Evolutionary conservation across 1,284 basidiomycete species (phyloP), one percentile per base, ranked within the genome.

Genomic region (Trametes versicolor): DNA sequence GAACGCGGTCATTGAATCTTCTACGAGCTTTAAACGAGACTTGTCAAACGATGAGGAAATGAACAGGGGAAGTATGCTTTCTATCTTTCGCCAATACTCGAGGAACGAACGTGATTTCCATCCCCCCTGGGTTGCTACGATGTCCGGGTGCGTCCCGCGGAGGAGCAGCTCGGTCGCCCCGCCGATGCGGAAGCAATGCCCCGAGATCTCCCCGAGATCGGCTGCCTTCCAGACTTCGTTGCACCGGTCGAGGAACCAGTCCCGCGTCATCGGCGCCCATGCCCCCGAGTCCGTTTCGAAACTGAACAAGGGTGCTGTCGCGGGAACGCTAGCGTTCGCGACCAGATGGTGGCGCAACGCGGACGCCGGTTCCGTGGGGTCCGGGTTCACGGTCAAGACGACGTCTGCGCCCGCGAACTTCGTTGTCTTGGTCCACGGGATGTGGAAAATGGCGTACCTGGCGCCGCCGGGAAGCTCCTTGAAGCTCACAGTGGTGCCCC

Each of bases 31-130:
- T 25, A 25, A 4, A 21, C 45, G 45, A 10, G 45, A 48, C 19
- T 48, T 21, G 21, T 21, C 23, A 48, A 48, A 48, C 6, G 45
- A 48, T 7, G 21, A 3, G 7, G 45, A 48, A 15, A 48, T 48
- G 45, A 48, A 48, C 7, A 48, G 45, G 21, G 45, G 45, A 9
- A 48, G 23, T 15, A 48, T 48, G 9, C 4, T 8, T 25, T 48
- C 45, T 6, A 77, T 71, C 2, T 65, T 53, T 0, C 73, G 62
- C 78, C 78, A 80, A 36, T 81, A 81, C 0, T 70, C 54, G 0
- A 78, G 69, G 66, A 79, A 80, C 2, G 79, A 73, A 0, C 77
- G 66, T 0, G 77, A 80, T 0, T 68, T 70, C 79, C 79, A 81
- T 0, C 75, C 61, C 0, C 79, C 80, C 32, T 71, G 64, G 0